Evolutionary conservation across 2,329 filamentous ascomycete species (phyloP).

Genomic region (Xylariaceae sp.): DNA sequence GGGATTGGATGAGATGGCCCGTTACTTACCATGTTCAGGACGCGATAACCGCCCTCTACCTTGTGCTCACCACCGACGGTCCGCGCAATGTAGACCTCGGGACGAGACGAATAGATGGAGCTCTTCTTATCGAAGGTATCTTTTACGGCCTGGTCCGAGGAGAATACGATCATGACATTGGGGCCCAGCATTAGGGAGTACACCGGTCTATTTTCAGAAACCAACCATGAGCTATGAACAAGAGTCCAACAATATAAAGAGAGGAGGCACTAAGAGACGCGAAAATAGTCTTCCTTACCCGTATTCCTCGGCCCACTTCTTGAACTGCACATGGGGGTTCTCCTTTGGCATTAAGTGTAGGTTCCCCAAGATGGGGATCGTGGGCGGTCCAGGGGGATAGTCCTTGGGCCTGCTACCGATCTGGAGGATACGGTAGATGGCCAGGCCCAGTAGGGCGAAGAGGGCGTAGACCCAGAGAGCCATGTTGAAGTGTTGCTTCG

Average conservation of each 20-base stretch:
- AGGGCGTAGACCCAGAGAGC: conserved; percentile 18
- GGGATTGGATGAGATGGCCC: neutral
- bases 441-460: conserved; percentile 19
- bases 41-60: conserved; percentile 20
- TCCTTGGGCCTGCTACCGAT: conserved; percentile 22
- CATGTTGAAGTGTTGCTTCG: conserved; percentile 15
- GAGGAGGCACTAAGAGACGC: neutral
- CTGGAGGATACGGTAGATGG: conserved; percentile 21
- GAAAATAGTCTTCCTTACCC: conserved; percentile 13
- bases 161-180: conserved; percentile 21
- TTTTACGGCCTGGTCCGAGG: conserved; percentile 21
- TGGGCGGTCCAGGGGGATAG: conserved; percentile 23
- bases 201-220: conserved; percentile 14
- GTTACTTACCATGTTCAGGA: conserved; percentile 21
- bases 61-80: conserved; percentile 22
- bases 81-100: conserved; percentile 22
- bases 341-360: conserved; percentile 22
- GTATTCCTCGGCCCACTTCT: conserved; percentile 25
- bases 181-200: conserved; percentile 23
- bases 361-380: conserved; percentile 21
- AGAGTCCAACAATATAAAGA: neutral
- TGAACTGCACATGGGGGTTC: conserved; percentile 22
- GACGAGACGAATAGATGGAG: conserved; percentile 23
- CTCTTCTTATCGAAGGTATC: conserved; percentile 24
- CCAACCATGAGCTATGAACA: conserved; percentile 6